Base-by-base conservation (phyloP, 2,329 filamentous ascomycete species). In the Fusarium neocosmosporiellum region DNA sequence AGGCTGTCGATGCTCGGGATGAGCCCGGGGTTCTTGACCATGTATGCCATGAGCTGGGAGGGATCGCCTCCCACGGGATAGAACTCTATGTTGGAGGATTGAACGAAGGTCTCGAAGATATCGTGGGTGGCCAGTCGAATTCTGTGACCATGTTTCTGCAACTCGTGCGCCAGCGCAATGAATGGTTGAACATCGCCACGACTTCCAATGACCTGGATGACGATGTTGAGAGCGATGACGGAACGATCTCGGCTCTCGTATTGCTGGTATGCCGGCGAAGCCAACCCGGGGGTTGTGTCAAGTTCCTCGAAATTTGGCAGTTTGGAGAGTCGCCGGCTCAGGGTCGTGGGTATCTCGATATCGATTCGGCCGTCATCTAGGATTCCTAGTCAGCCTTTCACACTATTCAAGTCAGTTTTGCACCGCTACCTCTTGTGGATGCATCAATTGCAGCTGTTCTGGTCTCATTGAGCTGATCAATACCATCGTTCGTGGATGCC, bases 111-210 rank as follows among this genome's bases (percentile, higher is more conserved):
- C 1, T 57, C 61, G 5, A 74, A 74, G 2, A 65, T 41, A 1
- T 60, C 59, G 2, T 72, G 72, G 0, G 71, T 72, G 3, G 72
- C 72, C 1, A 74, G 54, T 3, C 72, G 66, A 1, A 74, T 64
- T 2, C 72, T 67, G 11, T 74, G 72, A 0, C 72, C 72, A 1
- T 74, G 63, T 2, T 55, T 59, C n/a, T 74, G 63, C 0, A 74
- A 24, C 36, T 65, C 69, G 10, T 53, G 54, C 1, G 63, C 70
- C 1, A 73, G 62, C 2, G 71, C 71, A 0, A 74, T 33, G 6
- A 74, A 74, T 0, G 72, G 72, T 7, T 74, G 72, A 0, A 74
- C 66, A 9, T 74, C 69, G 4, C 72, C 72, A 36, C 72, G 37
- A 0, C 60, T 63, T 2, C 72, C 72, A 4, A 74, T 67, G 0